A percentile compares a stretch with the other conserved stretches of the same genome.
phyloP scores from a whole-genome alignment of 257 asterid species.

The Nicotiana tomentosiformis region DNA sequence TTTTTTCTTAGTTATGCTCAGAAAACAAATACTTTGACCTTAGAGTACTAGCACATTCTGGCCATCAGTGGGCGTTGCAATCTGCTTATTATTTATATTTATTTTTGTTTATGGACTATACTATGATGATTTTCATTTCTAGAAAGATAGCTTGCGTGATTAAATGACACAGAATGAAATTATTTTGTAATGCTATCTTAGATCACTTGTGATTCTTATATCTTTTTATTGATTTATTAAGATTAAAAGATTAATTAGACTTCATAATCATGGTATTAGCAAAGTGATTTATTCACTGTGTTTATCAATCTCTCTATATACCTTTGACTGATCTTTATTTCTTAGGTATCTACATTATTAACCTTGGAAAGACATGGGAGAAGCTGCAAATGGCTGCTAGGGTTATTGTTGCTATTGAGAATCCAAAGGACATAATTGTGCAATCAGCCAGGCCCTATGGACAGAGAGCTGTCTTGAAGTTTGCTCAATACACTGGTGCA shows the following conservation, averaged over 20 bases:
- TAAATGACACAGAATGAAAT: neutral
- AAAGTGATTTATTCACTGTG: neutral
- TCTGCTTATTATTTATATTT: neutral
- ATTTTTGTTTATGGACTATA: neutral
- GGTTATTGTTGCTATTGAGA: conserved; percentile 3
- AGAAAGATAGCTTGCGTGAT: neutral
- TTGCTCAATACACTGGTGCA: conserved; percentile 14
- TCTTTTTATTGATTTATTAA: neutral
- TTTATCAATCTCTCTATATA: neutral
- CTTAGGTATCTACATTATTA: conserved; percentile 3
- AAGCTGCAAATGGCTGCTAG: conserved; percentile 6
- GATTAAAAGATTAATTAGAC: neutral
- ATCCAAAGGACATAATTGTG: conserved; percentile 7
- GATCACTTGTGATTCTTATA: neutral
- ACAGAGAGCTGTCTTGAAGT: conserved; percentile 8
- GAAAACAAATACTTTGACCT: neutral
- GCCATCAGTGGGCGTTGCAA: neutral
- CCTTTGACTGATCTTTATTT: neutral
- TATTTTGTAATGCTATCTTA: neutral
- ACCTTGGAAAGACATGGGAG: conserved; percentile 4
- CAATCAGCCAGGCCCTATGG: conserved; percentile 11
- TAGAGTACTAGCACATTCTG: neutral
- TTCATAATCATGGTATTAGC: neutral
- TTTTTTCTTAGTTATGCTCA: neutral
- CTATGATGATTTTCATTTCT: neutral